Evolutionary conservation across 371 early-diverging fungal species (phyloP).

Genomic region (Rhizopus microsporus): DNA sequence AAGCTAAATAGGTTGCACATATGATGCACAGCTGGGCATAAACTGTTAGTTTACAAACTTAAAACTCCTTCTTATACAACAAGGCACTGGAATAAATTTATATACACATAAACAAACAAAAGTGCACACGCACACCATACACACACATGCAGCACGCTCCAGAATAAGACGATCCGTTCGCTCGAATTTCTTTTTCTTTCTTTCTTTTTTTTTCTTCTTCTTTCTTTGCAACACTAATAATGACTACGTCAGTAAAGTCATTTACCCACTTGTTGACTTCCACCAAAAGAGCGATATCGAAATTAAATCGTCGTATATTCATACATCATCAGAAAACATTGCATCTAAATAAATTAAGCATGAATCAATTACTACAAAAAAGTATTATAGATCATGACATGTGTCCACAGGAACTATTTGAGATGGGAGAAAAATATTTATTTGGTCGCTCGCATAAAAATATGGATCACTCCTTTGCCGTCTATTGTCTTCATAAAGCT

Average conservation of each 20-base stretch:
- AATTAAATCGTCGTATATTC: slow-evolving; percentile 3
- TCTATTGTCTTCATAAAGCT: slow-evolving; percentile 45
- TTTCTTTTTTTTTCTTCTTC: neutral
- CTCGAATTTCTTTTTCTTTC: neutral
- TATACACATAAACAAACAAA: too few relatives aligned
- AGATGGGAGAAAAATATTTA: slow-evolving; percentile 50
- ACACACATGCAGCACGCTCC: neutral
- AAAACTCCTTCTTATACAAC: neutral
- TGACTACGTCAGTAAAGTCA: neutral
- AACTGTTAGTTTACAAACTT: neutral
- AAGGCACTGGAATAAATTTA: too few relatives aligned
- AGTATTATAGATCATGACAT: neutral
- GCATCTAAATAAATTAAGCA: neutral
- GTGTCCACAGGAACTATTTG: slow-evolving; percentile 22
- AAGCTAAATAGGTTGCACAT: neutral
- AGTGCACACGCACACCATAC: too few relatives aligned
- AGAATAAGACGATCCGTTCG: neutral
- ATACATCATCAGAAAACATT: neutral
- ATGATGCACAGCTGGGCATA: neutral
- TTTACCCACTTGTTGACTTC: neutral
- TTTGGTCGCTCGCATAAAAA: slow-evolving; percentile 57
- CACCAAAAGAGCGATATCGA: neutral
- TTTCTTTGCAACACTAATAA: neutral
- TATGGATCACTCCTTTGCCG: slow-evolving; percentile 46
- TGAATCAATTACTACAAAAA: neutral